Percentiles rank a stretch among this genome's conserved stretches.
These are phyloP conservation scores for Brassica juncea DNA, from an alignment of 345 rosid genomes.

Conservation along the genomic window DNA sequence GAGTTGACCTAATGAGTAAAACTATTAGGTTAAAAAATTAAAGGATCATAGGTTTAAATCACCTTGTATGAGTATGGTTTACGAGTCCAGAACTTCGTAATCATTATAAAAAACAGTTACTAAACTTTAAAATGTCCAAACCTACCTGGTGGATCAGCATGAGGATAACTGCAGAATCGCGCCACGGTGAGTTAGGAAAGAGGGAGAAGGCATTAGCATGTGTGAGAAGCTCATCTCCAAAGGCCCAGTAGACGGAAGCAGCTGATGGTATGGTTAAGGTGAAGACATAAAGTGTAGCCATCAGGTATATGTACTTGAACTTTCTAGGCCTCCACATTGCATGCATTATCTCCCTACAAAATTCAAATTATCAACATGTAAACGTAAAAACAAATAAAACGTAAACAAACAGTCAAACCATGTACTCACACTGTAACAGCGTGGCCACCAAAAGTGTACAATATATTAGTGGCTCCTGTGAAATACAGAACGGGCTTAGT, in stretches of 20 bases:
- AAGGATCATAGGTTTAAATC: neutral
- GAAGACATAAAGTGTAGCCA: constrained; percentile 5
- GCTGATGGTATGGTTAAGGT: constrained; percentile 9
- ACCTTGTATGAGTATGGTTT: neutral
- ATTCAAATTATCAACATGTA: neutral
- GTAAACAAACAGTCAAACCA: neutral
- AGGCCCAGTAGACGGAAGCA: constrained; percentile 3
- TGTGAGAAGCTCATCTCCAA: constrained; percentile 13
- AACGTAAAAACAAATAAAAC: neutral
- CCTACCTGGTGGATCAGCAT: constrained; percentile 8
- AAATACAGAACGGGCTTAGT: constrained; percentile 3
- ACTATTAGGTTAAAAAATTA: neutral
- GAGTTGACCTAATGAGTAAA: neutral
- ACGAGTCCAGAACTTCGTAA: neutral
- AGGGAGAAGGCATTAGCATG: constrained; percentile 12
- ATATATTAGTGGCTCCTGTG: constrained; percentile 8
- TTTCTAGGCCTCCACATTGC: constrained; percentile 7
- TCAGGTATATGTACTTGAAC: neutral
- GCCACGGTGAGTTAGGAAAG: neutral
- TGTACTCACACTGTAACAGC: constrained; percentile 5
- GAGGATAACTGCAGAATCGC: constrained; percentile 9
- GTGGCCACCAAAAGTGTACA: constrained; percentile 11
- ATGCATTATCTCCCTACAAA: constrained; percentile 9
- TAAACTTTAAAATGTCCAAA: neutral
- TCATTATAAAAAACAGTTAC: neutral